These are phyloP conservation scores for Coemansia sp. DNA, from an alignment of 192 early-diverging fungal genomes.

Conservation along the genomic window DNA sequence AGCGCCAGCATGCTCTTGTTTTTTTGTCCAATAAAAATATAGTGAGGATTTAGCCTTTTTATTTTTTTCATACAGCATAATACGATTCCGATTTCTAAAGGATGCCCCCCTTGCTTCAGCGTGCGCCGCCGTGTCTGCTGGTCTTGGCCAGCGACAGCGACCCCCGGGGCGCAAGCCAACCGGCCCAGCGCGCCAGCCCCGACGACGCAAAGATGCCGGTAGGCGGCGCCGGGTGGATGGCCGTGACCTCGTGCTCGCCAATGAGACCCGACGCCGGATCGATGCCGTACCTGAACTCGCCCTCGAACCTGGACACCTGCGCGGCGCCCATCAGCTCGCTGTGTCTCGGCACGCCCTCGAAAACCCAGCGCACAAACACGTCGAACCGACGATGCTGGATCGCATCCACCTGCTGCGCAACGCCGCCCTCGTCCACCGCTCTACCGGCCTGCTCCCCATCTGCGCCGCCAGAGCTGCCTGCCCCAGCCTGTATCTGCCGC, in stretches of 20 bases:
- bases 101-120: too few relatives aligned
- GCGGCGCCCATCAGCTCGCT: constrained; percentile 25
- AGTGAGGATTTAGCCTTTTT: background rate
- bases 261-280: constrained; percentile 28
- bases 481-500: constrained; percentile 18
- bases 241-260: constrained; percentile 41
- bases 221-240: constrained; percentile 48
- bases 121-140: background rate
- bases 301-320: constrained; percentile 36
- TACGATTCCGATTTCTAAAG: too few relatives aligned
- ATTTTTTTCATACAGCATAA: background rate
- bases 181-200: constrained; percentile 36
- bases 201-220: constrained; percentile 28
- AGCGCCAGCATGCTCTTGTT: background rate
- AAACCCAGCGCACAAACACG: constrained; percentile 46
- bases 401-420: background rate
- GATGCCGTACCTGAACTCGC: constrained; percentile 45
- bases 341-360: constrained; percentile 45
- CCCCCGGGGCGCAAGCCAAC: constrained; percentile 42
- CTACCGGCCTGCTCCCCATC: background rate
- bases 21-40: background rate
- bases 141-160: constrained; percentile 25
- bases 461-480: background rate
- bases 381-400: constrained; percentile 5
- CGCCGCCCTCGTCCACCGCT: background rate